Evolutionary conservation across 2,329 filamentous ascomycete species (phyloP).

Genomic region (Helminthosporium solani): DNA sequence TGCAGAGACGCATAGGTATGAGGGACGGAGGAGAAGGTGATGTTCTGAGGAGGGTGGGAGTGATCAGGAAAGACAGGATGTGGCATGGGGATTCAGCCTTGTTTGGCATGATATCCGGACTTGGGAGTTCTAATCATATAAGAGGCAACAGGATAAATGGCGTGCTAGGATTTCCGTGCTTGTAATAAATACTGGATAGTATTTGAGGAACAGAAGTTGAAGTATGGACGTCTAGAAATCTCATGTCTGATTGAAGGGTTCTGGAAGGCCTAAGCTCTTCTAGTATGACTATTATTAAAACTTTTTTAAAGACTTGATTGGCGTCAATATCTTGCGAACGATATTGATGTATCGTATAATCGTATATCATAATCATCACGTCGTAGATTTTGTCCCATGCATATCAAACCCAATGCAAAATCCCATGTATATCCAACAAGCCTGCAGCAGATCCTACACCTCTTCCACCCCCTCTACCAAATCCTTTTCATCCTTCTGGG

Average conservation of each 20-base stretch:
- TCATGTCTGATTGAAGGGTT: too few species aligned
- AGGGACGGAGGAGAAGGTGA: conserved; percentile 13
- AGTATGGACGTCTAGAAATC: too few species aligned
- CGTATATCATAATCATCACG: conserved; percentile 1
- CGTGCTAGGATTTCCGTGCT: too few species aligned
- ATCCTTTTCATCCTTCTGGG: conserved; percentile 17
- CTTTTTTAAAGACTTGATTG: too few species aligned
- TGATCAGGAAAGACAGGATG: too few species aligned
- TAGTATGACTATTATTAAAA: neutral
- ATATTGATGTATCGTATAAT: neutral
- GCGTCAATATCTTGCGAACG: neutral
- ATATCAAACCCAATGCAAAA: conserved; percentile 8
- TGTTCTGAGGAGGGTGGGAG: neutral
- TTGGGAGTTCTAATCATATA: too few species aligned
- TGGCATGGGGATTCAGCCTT: too few species aligned
- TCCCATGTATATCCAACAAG: conserved; percentile 3
- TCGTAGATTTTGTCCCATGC: neutral
- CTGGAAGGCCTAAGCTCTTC: neutral
- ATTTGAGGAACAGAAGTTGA: too few species aligned
- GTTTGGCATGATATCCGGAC: too few species aligned
- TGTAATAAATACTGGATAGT: too few species aligned
- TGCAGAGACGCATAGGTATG: conserved; percentile 56
- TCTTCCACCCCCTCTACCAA: conserved; percentile 15
- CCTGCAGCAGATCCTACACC: conserved; percentile 9
- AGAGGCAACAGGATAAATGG: too few species aligned